A percentile compares a stretch with the other conserved stretches of the same genome.
These are phyloP conservation scores for Beauveria caledonica DNA, from an alignment of 2,329 filamentous ascomycete species.

Conservation along the genomic window DNA sequence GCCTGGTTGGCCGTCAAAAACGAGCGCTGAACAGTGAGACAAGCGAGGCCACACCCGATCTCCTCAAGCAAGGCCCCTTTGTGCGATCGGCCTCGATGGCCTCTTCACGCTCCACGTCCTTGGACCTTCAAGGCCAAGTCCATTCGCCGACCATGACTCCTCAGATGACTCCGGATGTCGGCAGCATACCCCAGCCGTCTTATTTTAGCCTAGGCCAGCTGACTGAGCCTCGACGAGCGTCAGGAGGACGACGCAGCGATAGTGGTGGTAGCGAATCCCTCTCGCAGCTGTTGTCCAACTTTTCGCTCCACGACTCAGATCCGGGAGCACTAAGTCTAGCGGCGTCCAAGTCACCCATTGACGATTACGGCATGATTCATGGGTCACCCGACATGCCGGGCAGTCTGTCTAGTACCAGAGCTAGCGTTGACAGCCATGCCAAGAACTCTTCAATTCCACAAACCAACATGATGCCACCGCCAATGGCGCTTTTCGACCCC, in stretches of 20 bases:
- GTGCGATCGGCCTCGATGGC: constrained; percentile 75
- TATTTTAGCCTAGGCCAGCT: constrained; percentile 72
- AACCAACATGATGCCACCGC: constrained; percentile 72
- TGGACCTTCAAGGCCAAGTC: constrained; percentile 67
- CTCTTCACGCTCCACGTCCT: constrained; percentile 87
- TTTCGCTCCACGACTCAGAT: constrained; percentile 61
- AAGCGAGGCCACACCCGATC: constrained; percentile 79
- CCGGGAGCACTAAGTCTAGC: constrained; percentile 34
- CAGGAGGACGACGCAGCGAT: constrained; percentile 73
- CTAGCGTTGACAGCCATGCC: constrained; percentile 27
- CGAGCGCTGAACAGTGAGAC: constrained; percentile 70
- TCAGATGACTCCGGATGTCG: constrained; percentile 67
- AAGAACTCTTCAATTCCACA: constrained; percentile 31
- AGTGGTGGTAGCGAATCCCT: constrained; percentile 85
- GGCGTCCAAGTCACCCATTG: constrained; percentile 47
- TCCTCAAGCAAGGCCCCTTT: constrained; percentile 88
- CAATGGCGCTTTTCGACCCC: constrained; percentile 91
- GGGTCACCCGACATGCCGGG: constrained; percentile 70
- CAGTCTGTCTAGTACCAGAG: constrained; percentile 19
- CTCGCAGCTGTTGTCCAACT: constrained; percentile 70
- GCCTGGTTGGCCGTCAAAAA: constrained; percentile 91
- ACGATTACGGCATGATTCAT: constrained; percentile 67
- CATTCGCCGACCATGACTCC: constrained; percentile 81
- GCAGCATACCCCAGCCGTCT: constrained; percentile 69
- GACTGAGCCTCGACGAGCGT: constrained; percentile 59